Conservation (phyloP, 163 green algal genomes). For the Volvox carteri region DNA sequence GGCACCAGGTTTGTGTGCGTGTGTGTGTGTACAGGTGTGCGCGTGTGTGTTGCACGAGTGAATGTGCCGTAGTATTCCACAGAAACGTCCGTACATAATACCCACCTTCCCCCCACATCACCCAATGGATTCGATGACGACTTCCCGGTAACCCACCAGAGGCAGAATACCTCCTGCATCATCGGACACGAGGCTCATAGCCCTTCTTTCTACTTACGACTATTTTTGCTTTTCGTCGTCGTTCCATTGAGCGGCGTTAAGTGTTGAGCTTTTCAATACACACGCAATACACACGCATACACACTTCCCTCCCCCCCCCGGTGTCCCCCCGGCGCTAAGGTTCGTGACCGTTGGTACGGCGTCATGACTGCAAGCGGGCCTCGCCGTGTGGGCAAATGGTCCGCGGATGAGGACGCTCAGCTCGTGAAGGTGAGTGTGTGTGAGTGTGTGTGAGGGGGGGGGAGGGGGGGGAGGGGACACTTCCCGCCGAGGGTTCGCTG, state of each 20-base stretch:
- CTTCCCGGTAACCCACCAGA: no score
- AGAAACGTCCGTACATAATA: background rate
- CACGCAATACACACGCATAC: background rate
- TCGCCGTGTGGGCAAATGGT: slow-evolving; percentile 26
- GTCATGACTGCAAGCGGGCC: slow-evolving; percentile 13
- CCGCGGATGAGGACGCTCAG: slow-evolving; percentile 18
- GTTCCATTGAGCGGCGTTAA: no score
- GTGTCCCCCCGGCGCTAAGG: background rate
- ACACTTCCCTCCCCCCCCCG: background rate
- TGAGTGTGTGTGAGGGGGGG: no score
- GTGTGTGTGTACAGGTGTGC: background rate
- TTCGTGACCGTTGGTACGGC: slow-evolving; percentile 52
- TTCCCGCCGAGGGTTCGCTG: no score
- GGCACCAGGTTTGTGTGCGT: slow-evolving; percentile 23
- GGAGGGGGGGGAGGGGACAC: background rate
- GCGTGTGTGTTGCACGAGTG: background rate
- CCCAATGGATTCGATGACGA: no score
- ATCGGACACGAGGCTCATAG: no score
- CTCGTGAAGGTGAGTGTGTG: slow-evolving; percentile 28
- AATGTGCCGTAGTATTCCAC: background rate
- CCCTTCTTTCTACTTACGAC: no score
- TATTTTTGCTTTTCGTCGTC: no score
- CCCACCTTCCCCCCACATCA: no score
- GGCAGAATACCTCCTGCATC: no score
- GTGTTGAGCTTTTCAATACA: no score